Evolutionary conservation across 169 alveolate genomes (phyloP).

Genomic region (Cytauxzoon felis): DNA sequence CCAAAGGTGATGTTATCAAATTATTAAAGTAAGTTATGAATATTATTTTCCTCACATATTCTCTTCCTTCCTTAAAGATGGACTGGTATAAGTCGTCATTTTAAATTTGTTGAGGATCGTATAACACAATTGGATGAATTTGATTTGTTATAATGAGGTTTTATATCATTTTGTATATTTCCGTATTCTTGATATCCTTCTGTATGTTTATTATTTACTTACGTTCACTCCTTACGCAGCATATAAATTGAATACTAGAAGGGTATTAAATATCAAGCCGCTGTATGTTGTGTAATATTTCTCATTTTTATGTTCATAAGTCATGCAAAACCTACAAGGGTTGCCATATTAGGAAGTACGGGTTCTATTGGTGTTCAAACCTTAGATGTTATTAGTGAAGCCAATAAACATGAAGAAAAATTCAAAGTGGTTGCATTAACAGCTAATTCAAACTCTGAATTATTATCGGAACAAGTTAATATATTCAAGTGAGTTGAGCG

Average conservation of each 20-base stretch:
- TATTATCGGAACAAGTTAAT: conserved; percentile 67
- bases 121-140: conserved; percentile 28
- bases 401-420: conserved; percentile 45
- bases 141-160: conserved; percentile 6
- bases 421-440: conserved; percentile 77
- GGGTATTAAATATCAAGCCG: not conserved
- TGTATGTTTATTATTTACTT: too few species aligned
- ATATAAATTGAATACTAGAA: too few species aligned
- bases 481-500: conserved; percentile 37
- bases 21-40: conserved; percentile 22
- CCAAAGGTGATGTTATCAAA: conserved; percentile 28
- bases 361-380: conserved; percentile 81
- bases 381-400: conserved; percentile 62
- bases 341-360: conserved; percentile 74
- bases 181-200: too few species aligned
- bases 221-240: too few species aligned
- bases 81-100: conserved; percentile 35
- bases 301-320: not conserved
- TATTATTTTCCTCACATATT: not conserved
- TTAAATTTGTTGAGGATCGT: conserved; percentile 28
- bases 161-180: too few species aligned
- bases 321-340: conserved; percentile 36
- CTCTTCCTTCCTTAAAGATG: conserved; percentile 3
- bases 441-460: conserved; percentile 63
- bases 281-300: not conserved